Base-by-base conservation (phyloP, 2,329 filamentous ascomycete genomes). In the Ambrosiella beaveri region DNA sequence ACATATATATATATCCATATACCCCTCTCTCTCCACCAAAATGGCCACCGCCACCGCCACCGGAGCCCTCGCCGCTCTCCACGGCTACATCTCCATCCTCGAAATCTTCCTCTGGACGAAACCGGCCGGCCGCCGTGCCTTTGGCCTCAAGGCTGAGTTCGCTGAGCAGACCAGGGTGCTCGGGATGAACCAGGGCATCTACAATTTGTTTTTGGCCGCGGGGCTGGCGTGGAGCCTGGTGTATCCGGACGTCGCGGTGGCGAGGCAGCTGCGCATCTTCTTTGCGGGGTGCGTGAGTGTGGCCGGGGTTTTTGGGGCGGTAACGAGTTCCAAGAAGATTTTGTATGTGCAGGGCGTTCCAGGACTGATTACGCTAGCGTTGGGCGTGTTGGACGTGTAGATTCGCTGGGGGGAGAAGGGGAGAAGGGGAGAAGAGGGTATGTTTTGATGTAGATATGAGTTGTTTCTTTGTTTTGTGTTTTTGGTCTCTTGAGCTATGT, bases 161-260 rank as follows among this genome's bases (percentile, higher is more conserved):
- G 75, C 75, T 5, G 64, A 70, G 44, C 63, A 74, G 65, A 75
- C 73, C 2, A 70, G 69, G 61, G 63, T 66, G 3, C 66, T 77
- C 40, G 75, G 73, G 52, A 72, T 72, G 56, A 77, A 77, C 64
- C 74, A 77, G 63, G 75, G 75, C 17, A 67, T 77, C 5, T 77
- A 77, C 67, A 77, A 77, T 63, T 74, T 75, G 47, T 75, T 77
- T 57, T 67, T 77, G n/a, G 71, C 74, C 2, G 74, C 74, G 1
- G 75, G 75, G 0, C 65, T 77, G 1, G 59, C 66, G 35, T 77
- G 75, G 75, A 69, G 71, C 2, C 61, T 76, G n/a, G n/a, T 66
- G 2, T 74, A 77, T 63, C 73, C 74, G 0, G 67, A 69, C 5
- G 57, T 66, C 6, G 70, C 66, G 41, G 71, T 77, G 59, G 70